phyloP scores from a whole-genome alignment of 1,284 basidiomycete genomes.

The Cutaneotrichosporon dermatis region DNA sequence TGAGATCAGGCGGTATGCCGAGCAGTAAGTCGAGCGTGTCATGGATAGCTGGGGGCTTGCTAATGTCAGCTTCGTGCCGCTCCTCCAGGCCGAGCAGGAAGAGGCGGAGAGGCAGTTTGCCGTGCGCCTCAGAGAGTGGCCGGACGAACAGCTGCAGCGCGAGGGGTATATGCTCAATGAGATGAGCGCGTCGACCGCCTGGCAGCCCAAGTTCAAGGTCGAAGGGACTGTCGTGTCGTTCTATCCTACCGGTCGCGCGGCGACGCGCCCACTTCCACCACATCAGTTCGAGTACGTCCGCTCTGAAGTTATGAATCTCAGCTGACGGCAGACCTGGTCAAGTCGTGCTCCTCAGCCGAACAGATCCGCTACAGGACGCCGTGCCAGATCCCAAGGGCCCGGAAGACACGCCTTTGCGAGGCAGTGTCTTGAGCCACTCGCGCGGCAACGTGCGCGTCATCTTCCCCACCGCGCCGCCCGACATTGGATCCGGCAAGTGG shows the following conservation, averaged over 20 bases:
- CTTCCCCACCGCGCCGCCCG: slow-evolving; percentile 53
- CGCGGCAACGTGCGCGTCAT: slow-evolving; percentile 54
- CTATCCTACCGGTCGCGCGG: slow-evolving; percentile 60
- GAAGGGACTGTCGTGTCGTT: slow-evolving; percentile 48
- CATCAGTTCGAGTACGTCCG: slow-evolving; percentile 24
- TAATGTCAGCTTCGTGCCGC: slow-evolving; percentile 57
- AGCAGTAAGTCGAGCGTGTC: slow-evolving; percentile 26
- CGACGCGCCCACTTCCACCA: slow-evolving; percentile 30
- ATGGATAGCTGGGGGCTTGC: not conserved
- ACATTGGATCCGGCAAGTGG: slow-evolving; percentile 56
- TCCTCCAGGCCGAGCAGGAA: slow-evolving; percentile 62
- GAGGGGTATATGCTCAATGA: slow-evolving; percentile 68
- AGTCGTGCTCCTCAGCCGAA: slow-evolving; percentile 60
- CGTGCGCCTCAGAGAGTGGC: slow-evolving; percentile 64
- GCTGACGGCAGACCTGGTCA: slow-evolving; percentile 52
- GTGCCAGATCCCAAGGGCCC: not conserved
- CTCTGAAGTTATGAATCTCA: too few relatives aligned
- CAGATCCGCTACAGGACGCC: slow-evolving; percentile 53
- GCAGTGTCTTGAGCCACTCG: slow-evolving; percentile 56
- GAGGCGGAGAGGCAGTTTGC: slow-evolving; percentile 58
- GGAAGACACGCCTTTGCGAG: slow-evolving; percentile 52
- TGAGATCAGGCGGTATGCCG: slow-evolving; percentile 47
- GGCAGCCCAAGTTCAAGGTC: slow-evolving; percentile 16
- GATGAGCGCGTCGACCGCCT: slow-evolving; percentile 49
- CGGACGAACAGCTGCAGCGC: slow-evolving; percentile 55